These are phyloP conservation scores for Curvularia lunata DNA, from an alignment of 2,329 filamentous ascomycete genomes.

Conservation along the genomic window DNA sequence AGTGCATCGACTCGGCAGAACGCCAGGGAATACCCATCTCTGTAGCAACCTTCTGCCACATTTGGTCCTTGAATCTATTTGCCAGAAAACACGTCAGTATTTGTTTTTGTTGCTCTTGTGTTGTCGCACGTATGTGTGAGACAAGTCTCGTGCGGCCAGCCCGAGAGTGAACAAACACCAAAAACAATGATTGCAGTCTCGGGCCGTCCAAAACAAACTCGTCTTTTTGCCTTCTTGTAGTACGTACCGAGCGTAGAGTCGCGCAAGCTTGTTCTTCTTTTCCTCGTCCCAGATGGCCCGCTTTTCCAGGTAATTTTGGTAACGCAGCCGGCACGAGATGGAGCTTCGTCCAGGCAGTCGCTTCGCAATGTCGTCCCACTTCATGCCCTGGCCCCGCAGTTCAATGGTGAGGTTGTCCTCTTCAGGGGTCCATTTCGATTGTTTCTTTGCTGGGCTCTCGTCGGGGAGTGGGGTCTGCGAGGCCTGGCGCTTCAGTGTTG, in stretches of 20 bases:
- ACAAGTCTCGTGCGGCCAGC: slow-evolving; percentile 1
- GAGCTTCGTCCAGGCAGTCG: slow-evolving; percentile 86
- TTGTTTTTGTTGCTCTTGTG: slow-evolving; percentile 11
- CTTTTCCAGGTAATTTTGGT: slow-evolving; percentile 95
- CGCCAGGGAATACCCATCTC: slow-evolving; percentile 96
- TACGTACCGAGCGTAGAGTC: slow-evolving; percentile 87
- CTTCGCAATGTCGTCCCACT: slow-evolving; percentile 98
- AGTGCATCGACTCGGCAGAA: slow-evolving; percentile 97
- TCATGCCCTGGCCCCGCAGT: slow-evolving; percentile 88
- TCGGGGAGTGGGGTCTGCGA: slow-evolving; percentile 48
- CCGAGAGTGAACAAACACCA: slow-evolving; percentile 8
- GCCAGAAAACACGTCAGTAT: slow-evolving; percentile 29
- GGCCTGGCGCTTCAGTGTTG: slow-evolving; percentile 46
- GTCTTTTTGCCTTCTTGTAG: slow-evolving; percentile 23
- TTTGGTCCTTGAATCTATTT: slow-evolving; percentile 89
- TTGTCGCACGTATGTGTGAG: slow-evolving; percentile 14
- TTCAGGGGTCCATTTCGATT: slow-evolving; percentile 95
- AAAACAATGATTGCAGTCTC: slow-evolving; percentile 7
- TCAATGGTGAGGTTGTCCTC: slow-evolving; percentile 95
- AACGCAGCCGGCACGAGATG: slow-evolving; percentile 92
- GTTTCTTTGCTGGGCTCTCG: slow-evolving; percentile 55
- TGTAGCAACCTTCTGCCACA: slow-evolving; percentile 95
- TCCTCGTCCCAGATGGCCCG: slow-evolving; percentile 96
- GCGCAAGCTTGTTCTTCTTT: slow-evolving; percentile 93
- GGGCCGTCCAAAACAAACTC: background rate